Evolutionary conservation across 2,329 filamentous ascomycete species (phyloP).

Genomic region (Fusarium albosuccineum): DNA sequence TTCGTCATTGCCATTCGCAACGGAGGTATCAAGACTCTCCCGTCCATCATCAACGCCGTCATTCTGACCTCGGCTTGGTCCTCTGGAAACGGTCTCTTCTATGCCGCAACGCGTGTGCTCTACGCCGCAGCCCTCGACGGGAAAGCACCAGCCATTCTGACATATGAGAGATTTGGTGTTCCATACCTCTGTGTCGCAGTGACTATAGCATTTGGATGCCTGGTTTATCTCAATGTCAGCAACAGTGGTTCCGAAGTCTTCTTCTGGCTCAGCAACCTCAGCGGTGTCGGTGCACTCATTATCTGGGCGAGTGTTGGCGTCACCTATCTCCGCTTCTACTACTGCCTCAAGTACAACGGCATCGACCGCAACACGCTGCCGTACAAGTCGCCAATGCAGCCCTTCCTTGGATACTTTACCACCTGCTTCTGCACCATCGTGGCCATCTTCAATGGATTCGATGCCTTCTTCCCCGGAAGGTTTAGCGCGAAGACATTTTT

Average conservation of each 20-base stretch:
- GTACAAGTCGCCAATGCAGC: constrained; percentile 2
- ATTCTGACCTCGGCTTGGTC: constrained; percentile 76
- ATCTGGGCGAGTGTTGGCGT: constrained; percentile 1
- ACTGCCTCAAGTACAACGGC: constrained; percentile 9
- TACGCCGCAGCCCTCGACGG: constrained; percentile 76
- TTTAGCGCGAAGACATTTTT: constrained; percentile 9
- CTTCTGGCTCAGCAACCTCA: constrained; percentile 12
- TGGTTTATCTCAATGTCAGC: constrained; percentile 26
- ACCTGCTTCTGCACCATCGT: not conserved
- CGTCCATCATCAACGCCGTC: constrained; percentile 77
- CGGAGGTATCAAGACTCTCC: constrained; percentile 73
- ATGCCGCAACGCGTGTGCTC: constrained; percentile 77
- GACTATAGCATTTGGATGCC: constrained; percentile 9
- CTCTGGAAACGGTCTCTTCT: constrained; percentile 71
- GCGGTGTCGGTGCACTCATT: constrained; percentile 1
- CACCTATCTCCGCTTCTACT: constrained; percentile 13
- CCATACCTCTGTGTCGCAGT: constrained; percentile 27
- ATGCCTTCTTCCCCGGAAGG: constrained; percentile 9
- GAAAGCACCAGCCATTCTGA: constrained; percentile 61
- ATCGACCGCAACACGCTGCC: constrained; percentile 10
- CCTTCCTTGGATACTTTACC: constrained; percentile 2
- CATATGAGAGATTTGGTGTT: constrained; percentile 24
- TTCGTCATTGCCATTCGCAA: constrained; percentile 76
- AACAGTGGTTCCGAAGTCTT: constrained; percentile 8
- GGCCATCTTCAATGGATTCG: constrained; percentile 8